These are phyloP conservation scores for Syzygium jambos DNA, from an alignment of 345 rosid genomes.

Conservation along the genomic window DNA sequence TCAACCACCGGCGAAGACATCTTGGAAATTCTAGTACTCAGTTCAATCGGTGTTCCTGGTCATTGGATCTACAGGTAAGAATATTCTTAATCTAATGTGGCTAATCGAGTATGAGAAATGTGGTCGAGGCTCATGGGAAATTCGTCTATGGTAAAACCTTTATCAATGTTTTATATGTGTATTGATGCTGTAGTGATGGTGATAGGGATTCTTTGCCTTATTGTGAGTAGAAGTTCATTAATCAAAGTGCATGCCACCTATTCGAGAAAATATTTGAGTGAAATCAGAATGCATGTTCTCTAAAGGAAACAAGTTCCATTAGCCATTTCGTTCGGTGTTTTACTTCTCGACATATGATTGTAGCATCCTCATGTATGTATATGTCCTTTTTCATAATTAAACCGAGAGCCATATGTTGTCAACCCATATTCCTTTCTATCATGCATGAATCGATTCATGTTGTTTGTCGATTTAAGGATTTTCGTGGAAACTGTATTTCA, in stretches of 20 bases:
- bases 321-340: no score
- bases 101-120: neutral
- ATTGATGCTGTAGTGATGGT: neutral
- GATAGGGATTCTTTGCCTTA: neutral
- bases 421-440: no score
- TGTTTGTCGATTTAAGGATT: no score
- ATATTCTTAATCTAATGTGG: neutral
- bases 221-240: neutral
- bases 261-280: neutral
- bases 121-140: neutral
- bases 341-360: no score
- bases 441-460: no score
- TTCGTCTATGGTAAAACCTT: neutral
- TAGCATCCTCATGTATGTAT: no score
- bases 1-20: neutral
- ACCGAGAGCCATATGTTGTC: no score
- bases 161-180: neutral
- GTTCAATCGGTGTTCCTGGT: neutral
- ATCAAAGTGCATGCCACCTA: neutral
- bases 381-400: no score
- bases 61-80: neutral
- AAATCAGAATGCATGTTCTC: neutral
- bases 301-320: neutral
- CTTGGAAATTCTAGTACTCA: neutral
- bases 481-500: no score